phyloP scores from a whole-genome alignment of 208 protist genomes.

The Endotrypanum monterogeii region DNA sequence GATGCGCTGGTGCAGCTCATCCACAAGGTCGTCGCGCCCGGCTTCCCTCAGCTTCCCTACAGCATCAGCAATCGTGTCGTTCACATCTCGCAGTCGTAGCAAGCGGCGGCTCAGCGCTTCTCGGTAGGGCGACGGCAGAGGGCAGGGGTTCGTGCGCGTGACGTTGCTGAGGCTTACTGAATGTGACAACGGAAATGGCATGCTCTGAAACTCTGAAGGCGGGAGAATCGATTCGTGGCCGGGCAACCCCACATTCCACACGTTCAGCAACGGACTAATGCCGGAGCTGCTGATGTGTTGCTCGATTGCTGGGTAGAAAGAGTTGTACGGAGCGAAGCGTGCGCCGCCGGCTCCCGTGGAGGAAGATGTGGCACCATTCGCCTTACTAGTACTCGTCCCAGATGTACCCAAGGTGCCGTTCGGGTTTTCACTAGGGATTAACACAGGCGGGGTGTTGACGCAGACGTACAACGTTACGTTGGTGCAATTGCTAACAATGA shows the following conservation, averaged over 20 bases:
- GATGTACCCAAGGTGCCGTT: slow-evolving; percentile 13
- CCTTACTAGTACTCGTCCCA: slow-evolving; percentile 34
- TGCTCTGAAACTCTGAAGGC: slow-evolving; percentile 79
- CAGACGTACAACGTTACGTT: slow-evolving; percentile 84
- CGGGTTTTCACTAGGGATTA: slow-evolving; percentile 35
- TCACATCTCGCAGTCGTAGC: slow-evolving; percentile 76
- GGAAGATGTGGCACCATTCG: slow-evolving; percentile 6
- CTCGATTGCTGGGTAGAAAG: slow-evolving; percentile 85
- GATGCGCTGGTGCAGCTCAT: slow-evolving; percentile 66
- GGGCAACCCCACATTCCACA: slow-evolving; percentile 86
- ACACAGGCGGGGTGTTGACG: slow-evolving; percentile 87
- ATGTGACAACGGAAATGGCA: slow-evolving; percentile 74
- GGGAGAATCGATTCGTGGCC: slow-evolving; percentile 65
- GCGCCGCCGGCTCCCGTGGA: slow-evolving; percentile 48
- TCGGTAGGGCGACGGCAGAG: slow-evolving; percentile 69
- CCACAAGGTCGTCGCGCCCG: slow-evolving; percentile 73
- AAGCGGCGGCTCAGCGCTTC: slow-evolving; percentile 67
- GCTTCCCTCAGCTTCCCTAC: slow-evolving; percentile 64
- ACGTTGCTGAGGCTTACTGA: slow-evolving; percentile 46
- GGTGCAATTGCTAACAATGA: slow-evolving; percentile 76
- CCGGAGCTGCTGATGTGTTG: slow-evolving; percentile 81
- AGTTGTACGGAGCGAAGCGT: slow-evolving; percentile 90
- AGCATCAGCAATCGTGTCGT: slow-evolving; percentile 63
- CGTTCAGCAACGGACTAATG: slow-evolving; percentile 84
- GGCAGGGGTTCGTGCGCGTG: slow-evolving; percentile 85